A percentile compares a stretch with the other conserved stretches of the same genome.
Evolutionary conservation across 805 yeast species (phyloP).

Genomic region (Yarrowia sp.): DNA sequence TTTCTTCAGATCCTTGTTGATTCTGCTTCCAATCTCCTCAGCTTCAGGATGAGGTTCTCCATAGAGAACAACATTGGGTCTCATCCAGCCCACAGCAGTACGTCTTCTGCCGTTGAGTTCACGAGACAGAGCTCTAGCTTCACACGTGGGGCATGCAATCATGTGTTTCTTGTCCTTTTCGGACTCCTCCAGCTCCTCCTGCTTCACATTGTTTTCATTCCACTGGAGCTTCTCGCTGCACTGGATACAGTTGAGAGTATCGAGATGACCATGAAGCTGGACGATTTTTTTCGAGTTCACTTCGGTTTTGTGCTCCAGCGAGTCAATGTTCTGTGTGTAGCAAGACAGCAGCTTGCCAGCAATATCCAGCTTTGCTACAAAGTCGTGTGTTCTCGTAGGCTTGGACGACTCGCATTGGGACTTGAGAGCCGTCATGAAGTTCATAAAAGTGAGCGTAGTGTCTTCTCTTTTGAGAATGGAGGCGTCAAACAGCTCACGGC

Average conservation of each 20-base stretch:
- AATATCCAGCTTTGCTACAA: constrained; percentile 59
- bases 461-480: constrained; percentile 69
- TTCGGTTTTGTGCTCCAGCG: constrained; percentile 67
- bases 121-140: constrained; percentile 54
- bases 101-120: constrained; percentile 68
- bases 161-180: constrained; percentile 45
- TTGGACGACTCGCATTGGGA: constrained; percentile 59
- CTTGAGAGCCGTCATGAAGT: constrained; percentile 83
- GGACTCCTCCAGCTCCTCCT: constrained; percentile 54
- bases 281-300: constrained; percentile 73
- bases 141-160: constrained; percentile 65
- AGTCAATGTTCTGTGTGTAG: constrained; percentile 94
- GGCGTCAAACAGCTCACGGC: constrained; percentile 88
- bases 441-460: constrained; percentile 72
- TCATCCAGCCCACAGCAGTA: constrained; percentile 69
- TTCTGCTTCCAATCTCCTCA: constrained; percentile 70
- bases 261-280: constrained; percentile 88
- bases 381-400: constrained; percentile 82
- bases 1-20: constrained; percentile 56
- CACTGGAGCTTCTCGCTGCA: constrained; percentile 51
- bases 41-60: constrained; percentile 93
- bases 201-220: constrained; percentile 49
- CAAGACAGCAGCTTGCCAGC: constrained; percentile 72
- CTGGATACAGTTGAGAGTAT: constrained; percentile 68
- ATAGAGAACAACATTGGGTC: constrained; percentile 89